Conservation (phyloP, 305 asterid species). For the Solanum hybrid region DNA sequence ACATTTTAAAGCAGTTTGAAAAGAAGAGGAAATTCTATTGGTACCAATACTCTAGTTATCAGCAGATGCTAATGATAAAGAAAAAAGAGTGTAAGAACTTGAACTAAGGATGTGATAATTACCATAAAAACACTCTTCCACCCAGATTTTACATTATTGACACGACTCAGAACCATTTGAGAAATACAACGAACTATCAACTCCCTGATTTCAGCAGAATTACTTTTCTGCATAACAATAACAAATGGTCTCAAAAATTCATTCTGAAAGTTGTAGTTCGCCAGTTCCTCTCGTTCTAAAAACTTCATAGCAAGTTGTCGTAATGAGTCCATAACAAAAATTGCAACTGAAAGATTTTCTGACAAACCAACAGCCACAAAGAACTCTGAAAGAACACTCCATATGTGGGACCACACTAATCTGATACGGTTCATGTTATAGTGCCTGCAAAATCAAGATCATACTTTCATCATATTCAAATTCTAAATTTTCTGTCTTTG, state of each 20-base stretch:
- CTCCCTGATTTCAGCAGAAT: slow-evolving; percentile 89
- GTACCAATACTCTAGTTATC: not conserved
- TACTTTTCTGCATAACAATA: slow-evolving; percentile 90
- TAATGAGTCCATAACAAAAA: slow-evolving; percentile 94
- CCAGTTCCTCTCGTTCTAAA: slow-evolving; percentile 95
- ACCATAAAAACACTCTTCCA: slow-evolving; percentile 99
- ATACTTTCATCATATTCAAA: slow-evolving; percentile 1
- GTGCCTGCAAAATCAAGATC: slow-evolving; percentile 65
- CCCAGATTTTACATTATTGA: slow-evolving; percentile 90
- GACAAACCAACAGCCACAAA: slow-evolving; percentile 95
- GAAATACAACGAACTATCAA: slow-evolving; percentile 92
- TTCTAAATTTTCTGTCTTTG: not conserved
- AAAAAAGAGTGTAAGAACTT: not conserved
- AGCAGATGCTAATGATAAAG: not conserved
- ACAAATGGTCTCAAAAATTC: slow-evolving; percentile 94
- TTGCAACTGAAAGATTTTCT: slow-evolving; percentile 94
- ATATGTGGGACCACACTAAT: slow-evolving; percentile 95
- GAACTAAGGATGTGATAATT: slow-evolving; percentile 12
- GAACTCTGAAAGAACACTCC: slow-evolving; percentile 94
- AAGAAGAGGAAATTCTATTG: not conserved
- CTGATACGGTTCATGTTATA: slow-evolving; percentile 98
- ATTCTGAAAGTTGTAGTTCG: slow-evolving; percentile 92
- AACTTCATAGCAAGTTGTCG: slow-evolving; percentile 98
- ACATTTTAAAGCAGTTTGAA: not conserved
- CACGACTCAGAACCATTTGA: slow-evolving; percentile 98